Base-by-base conservation (phyloP, 2,329 filamentous ascomycete genomes). In the Colletotrichum phormii region DNA sequence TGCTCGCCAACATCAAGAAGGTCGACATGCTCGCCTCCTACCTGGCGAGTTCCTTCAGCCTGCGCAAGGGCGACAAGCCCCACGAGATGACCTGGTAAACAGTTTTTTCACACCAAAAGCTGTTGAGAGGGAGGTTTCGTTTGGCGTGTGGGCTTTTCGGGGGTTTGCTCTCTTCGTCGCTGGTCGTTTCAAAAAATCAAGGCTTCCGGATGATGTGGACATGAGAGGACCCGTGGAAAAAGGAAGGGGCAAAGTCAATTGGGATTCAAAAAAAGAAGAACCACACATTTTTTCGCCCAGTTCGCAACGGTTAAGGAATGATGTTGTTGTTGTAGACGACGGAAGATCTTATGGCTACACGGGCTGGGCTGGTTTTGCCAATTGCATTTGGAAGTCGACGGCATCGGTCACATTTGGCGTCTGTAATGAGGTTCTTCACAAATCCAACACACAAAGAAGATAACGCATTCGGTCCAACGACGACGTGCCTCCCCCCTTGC, bases 41-140 rank as follows among this genome's bases (percentile, higher is more conserved):
- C 92, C 94, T 99, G 81, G 91, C 91, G 84, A 94, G 93, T 87
- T 95, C 93, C 85, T 99, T 99, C 94, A 97, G 94, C 92, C 93
- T 99, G 88, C 94, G 96, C 89, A 98, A 95, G 91, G 97, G 97
- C 84, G 96, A 99, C 91, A 95, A 96, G 93, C 97, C 97, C 88
- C 97, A 99, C 90, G 94, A 97, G 92, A 98, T 99, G 97, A 94
- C 94, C 89, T 99, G 96, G 92, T 99, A 98, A 88, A 91, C 76
- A 75, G 64, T 71, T 64, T 60, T 24, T 29, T 69, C 12, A 42
- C 37, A 42, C 15, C 37, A 42, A 51, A 26, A 37, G 63, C 61
- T 61, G 61, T 63, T 58, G 42, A 64, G 53, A 51, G 60, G 59
- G 37, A 42, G 66, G 66, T 42, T 59, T 71, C 58, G 67, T 61